Evolutionary conservation across 2,329 filamentous ascomycete genomes (phyloP), one percentile per base, ranked within the genome.

Genomic region (Sporothrix brasiliensis): DNA sequence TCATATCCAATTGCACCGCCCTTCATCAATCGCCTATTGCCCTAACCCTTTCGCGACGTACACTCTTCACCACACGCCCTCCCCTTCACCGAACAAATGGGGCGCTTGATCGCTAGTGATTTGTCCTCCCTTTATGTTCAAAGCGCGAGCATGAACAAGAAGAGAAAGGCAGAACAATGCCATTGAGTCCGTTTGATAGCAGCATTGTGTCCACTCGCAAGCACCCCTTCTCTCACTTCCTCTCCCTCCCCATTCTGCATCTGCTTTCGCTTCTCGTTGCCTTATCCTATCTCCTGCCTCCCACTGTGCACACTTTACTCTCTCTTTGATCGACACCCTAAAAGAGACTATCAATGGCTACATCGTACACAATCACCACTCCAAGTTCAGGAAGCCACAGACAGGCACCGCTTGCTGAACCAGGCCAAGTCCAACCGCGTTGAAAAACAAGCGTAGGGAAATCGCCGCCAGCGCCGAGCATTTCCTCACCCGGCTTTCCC

Each of bases 271-370:
- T 16, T 68, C n/a, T 10, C 21, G 11, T 10, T 68, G 2, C n/a
- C 21, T 19, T 24, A 10, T 50, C n/a, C n/a, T 39, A 39, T 39
- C 19, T 53, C n/a, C 24, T 11, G 19, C n/a, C 21, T 24, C 50
- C 27, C 34, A n/a, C 49, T 47, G n/a, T 67, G 65, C 21, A 27
- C 30, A 30, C 34, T 65, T 21, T 41, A 21, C 41, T 50, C 44
- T 67, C 34, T 68, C 49, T 52, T 44, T 21, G 69, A 70, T 70
- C 69, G 52, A 70, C 69, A 47, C 39, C 50, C 69, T 70, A 47
- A n/a, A 53, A 30, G 39, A 13, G 27, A 47, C 61, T 6, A n/a
- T 41, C 44, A 34, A 53, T 70, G 56, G 65, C 49, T 24, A 68
- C 39, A n/a, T n/a, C n/a, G n/a, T n/a, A n/a, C n/a, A 21, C 49